Conservation (phyloP, 208 protist genomes). For the Crithidia bombi region DNA sequence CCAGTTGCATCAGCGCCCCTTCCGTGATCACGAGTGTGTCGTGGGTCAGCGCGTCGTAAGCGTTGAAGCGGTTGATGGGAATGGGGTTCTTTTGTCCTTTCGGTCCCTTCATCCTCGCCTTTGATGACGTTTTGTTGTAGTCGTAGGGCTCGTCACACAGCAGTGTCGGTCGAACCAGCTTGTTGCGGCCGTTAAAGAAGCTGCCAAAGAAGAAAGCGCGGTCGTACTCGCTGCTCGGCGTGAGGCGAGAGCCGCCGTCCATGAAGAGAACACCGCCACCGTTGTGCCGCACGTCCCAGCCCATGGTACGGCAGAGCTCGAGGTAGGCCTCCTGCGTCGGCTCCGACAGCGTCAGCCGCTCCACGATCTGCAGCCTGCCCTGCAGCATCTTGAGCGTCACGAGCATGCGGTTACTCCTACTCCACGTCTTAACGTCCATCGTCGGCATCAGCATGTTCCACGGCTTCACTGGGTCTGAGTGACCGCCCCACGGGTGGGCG, state of each 20-base stretch:
- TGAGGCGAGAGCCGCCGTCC: constrained; percentile 89
- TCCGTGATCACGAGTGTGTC: constrained; percentile 89
- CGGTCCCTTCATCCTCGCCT: constrained; percentile 75
- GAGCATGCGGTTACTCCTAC: constrained; percentile 88
- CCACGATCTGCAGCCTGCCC: constrained; percentile 87
- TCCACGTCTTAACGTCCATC: constrained; percentile 89
- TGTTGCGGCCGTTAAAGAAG: constrained; percentile 92
- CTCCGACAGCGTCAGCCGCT: constrained; percentile 75
- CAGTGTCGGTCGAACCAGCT: constrained; percentile 87
- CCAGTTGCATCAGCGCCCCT: constrained; percentile 87
- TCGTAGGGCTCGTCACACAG: constrained; percentile 90
- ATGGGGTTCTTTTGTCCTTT: constrained; percentile 93
- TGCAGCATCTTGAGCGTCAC: constrained; percentile 91
- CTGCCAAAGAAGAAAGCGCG: constrained; percentile 91
- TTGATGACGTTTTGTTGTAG: constrained; percentile 78
- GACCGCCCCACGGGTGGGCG: constrained; percentile 78
- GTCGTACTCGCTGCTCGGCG: constrained; percentile 86
- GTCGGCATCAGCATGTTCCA: constrained; percentile 93
- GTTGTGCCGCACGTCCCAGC: constrained; percentile 90
- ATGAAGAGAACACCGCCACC: constrained; percentile 91
- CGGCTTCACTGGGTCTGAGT: constrained; percentile 82
- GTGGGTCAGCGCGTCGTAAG: constrained; percentile 85
- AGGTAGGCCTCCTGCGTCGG: constrained; percentile 86
- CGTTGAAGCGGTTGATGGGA: constrained; percentile 92
- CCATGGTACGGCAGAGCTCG: constrained; percentile 81